Evolutionary conservation across 1,284 basidiomycete species (phyloP).

Genomic region (Flammula alnicola): DNA sequence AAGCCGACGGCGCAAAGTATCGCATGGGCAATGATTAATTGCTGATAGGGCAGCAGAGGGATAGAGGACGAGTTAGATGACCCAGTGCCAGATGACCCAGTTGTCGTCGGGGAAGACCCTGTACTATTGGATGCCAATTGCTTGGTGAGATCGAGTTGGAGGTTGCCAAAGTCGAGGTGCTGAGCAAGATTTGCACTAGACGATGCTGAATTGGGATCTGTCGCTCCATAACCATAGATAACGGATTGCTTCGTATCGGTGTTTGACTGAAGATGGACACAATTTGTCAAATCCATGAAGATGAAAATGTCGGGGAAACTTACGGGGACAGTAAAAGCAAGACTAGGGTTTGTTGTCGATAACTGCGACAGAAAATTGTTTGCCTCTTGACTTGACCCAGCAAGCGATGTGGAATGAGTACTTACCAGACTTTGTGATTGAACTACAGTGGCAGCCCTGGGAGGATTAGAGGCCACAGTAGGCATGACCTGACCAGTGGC

Average conservation of each 20-base stretch:
- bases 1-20: conserved; percentile 58
- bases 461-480: conserved; percentile 51
- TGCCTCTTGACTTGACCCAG: not conserved
- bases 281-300: conserved; percentile 1
- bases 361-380: conserved; percentile 29
- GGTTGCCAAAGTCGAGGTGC: conserved; percentile 45
- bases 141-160: conserved; percentile 47
- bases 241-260: conserved; percentile 41
- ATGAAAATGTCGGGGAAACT: conserved; percentile 18
- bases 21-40: conserved; percentile 57
- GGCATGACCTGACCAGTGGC: conserved; percentile 53
- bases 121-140: conserved; percentile 26
- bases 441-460: conserved; percentile 47
- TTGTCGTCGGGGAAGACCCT: conserved; percentile 8
- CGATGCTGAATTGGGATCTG: conserved; percentile 43
- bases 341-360: conserved; percentile 38
- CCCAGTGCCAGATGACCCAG: conserved; percentile 10
- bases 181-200: conserved; percentile 42
- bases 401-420: conserved; percentile 7
- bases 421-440: conserved; percentile 44
- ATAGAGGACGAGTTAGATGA: conserved; percentile 16
- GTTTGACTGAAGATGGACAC: conserved; percentile 37
- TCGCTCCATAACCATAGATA: conserved; percentile 54
- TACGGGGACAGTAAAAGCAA: conserved; percentile 57
- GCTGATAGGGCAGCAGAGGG: conserved; percentile 38